phyloP scores from a whole-genome alignment of 257 asterid genomes.

The Verbena officinalis region DNA sequence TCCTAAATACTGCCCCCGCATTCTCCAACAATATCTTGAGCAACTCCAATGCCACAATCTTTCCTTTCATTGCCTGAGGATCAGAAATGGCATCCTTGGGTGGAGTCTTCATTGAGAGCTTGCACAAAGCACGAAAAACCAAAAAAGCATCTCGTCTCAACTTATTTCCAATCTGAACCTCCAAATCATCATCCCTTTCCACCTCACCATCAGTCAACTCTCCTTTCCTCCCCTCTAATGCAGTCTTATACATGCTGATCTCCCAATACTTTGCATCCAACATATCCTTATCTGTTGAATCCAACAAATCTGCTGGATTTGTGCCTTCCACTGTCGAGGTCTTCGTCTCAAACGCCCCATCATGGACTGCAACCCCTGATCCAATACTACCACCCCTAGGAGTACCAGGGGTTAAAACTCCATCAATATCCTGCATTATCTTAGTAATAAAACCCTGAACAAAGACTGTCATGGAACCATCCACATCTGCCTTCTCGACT shows the following conservation, averaged over 20 bases:
- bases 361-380: constrained; percentile 61
- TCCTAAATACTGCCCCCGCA: constrained; percentile 96
- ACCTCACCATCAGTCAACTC: constrained; percentile 90
- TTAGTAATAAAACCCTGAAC: constrained; percentile 94
- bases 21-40: constrained; percentile 97
- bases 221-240: constrained; percentile 95
- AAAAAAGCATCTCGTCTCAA: constrained; percentile 93
- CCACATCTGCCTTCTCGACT: constrained; percentile 76
- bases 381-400: constrained; percentile 50
- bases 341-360: constrained; percentile 97
- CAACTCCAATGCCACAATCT: constrained; percentile 94
- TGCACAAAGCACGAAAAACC: constrained; percentile 93
- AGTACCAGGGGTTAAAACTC: constrained; percentile 76
- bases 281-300: constrained; percentile 98
- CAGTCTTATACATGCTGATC: constrained; percentile 98
- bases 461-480: constrained; percentile 80
- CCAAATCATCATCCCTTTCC: constrained; percentile 95
- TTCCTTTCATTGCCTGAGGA: constrained; percentile 95
- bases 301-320: constrained; percentile 96
- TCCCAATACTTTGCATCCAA: constrained; percentile 99
- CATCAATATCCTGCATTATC: constrained; percentile 91
- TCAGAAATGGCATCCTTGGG: constrained; percentile 88
- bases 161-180: constrained; percentile 96
- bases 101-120: constrained; percentile 98
- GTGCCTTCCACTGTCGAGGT: constrained; percentile 94